These are phyloP conservation scores for Diaporthe citrichinensis DNA, from an alignment of 2,329 filamentous ascomycete genomes.

Conservation along the genomic window DNA sequence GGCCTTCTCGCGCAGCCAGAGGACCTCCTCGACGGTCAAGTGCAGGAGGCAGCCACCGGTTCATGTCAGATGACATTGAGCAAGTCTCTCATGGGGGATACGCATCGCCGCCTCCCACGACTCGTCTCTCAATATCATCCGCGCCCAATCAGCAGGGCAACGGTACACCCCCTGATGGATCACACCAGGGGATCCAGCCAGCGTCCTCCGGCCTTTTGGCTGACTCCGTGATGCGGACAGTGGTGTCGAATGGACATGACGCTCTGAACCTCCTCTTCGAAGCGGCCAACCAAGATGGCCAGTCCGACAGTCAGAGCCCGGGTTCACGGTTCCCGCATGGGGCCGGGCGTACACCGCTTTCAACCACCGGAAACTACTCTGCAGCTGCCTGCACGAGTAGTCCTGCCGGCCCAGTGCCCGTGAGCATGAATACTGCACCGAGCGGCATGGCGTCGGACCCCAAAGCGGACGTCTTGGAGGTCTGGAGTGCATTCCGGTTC, in stretches of 20 bases:
- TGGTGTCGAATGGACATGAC: not conserved
- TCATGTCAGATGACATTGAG: not conserved
- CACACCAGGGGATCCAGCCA: not conserved
- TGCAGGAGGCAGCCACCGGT: not conserved
- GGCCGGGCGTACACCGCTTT: not conserved
- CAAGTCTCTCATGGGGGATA: not conserved
- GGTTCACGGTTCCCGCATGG: no score
- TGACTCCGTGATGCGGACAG: conserved; percentile 7
- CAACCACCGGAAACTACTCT: not conserved
- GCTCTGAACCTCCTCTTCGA: not conserved
- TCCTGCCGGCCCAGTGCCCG: not conserved
- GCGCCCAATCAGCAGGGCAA: not conserved
- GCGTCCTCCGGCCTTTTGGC: not conserved
- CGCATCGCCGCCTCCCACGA: conserved; percentile 4
- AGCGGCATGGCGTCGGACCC: not conserved
- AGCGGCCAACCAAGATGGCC: not conserved
- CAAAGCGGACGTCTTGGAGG: not conserved
- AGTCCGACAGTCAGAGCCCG: not conserved
- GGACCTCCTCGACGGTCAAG: not conserved
- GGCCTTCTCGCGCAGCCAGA: not conserved
- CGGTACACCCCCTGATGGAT: not conserved
- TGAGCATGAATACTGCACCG: not conserved
- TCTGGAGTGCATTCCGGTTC: conserved; percentile 1
- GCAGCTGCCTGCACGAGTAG: not conserved
- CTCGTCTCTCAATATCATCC: not conserved